Evolutionary conservation across 2,329 filamentous ascomycete species (phyloP).

Genomic region (Talaromyces sp.): DNA sequence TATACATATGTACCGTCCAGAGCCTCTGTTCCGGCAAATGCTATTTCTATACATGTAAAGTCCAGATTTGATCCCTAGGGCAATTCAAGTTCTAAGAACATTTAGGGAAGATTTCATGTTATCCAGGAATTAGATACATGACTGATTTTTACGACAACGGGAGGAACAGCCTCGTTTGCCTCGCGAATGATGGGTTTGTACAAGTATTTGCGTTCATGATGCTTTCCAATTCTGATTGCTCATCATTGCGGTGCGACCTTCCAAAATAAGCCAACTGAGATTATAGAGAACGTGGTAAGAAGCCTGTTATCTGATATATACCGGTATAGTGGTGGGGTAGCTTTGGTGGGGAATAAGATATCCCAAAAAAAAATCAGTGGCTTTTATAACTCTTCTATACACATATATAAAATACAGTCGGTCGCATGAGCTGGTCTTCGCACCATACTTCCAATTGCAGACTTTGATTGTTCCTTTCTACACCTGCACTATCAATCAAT

Average conservation of each 20-base stretch:
- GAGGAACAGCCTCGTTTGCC: background rate
- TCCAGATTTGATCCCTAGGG: too few relatives aligned
- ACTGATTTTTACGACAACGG: background rate
- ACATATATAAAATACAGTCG: background rate
- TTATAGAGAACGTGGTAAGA: background rate
- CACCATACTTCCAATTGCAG: background rate
- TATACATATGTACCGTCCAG: too few relatives aligned
- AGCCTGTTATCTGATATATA: background rate
- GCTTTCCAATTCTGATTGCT: background rate
- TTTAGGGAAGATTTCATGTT: too few relatives aligned
- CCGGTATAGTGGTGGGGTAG: background rate
- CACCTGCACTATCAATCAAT: background rate
- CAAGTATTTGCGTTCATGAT: background rate
- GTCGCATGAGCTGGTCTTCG: background rate
- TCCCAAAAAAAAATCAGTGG: background rate
- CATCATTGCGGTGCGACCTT: background rate
- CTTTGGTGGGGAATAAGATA: conserved; percentile 8
- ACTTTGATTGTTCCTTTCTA: background rate
- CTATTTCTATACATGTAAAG: too few relatives aligned
- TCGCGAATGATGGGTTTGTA: background rate
- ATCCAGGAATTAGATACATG: too few relatives aligned
- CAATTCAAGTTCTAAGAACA: too few relatives aligned
- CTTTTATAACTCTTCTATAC: background rate
- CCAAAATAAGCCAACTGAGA: background rate
- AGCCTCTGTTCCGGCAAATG: too few relatives aligned